phyloP scores from a whole-genome alignment of 371 early-diverging fungal species.

The Mortierella sp. region DNA sequence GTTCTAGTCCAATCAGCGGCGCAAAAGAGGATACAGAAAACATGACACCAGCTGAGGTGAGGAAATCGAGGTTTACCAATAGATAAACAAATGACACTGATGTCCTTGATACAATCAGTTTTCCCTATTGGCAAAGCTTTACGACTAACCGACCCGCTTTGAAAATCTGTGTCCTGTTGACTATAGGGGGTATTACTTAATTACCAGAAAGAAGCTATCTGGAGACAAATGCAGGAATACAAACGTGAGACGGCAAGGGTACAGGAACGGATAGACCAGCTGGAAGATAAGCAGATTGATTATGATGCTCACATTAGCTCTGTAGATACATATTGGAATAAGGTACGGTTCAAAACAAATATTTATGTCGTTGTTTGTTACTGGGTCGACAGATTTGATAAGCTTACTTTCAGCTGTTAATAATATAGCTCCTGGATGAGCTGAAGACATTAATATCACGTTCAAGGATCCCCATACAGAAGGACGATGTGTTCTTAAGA shows the following conservation, averaged over 20 bases:
- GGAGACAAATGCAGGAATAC: constrained; percentile 84
- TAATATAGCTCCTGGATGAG: constrained; percentile 40
- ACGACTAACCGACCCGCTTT: neutral
- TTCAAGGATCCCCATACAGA: constrained; percentile 11
- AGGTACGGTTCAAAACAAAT: constrained; percentile 34
- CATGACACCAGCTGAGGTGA: constrained; percentile 48
- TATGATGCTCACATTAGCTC: constrained; percentile 27
- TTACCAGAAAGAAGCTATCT: constrained; percentile 88
- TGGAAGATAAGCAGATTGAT: constrained; percentile 58
- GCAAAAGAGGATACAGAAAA: constrained; percentile 39
- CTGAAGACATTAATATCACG: constrained; percentile 29
- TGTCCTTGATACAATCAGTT: neutral
- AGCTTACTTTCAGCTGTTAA: neutral
- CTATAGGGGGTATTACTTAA: constrained; percentile 44
- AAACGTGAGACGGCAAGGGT: constrained; percentile 68
- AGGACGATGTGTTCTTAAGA: constrained; percentile 3
- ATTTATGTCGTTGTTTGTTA: neutral
- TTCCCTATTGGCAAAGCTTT: too few relatives aligned
- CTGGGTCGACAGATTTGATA: neutral
- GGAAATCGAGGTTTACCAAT: neutral
- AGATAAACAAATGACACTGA: neutral
- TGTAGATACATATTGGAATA: constrained; percentile 52
- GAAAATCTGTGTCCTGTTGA: neutral
- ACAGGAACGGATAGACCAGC: constrained; percentile 46
- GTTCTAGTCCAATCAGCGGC: constrained; percentile 24